Base-by-base conservation (phyloP, 1,139 yeast genomes). In the Saccharomycopsis hybrid region DNA sequence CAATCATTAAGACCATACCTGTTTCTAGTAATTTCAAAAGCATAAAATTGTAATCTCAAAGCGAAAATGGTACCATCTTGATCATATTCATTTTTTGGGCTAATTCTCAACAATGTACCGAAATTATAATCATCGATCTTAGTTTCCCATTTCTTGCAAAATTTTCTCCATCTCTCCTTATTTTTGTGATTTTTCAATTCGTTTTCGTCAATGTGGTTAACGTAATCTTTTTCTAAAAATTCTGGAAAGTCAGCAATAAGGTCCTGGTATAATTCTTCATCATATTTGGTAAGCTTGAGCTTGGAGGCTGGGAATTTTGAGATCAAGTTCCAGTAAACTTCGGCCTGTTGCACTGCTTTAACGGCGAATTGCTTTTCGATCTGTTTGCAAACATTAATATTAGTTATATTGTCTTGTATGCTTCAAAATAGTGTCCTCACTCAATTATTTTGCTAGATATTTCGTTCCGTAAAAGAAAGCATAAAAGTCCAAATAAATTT, bases 331-430 rank as follows among this genome's bases (percentile, higher is more conserved):
- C 96, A 92, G 76, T 92, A 94, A 2, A 96, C 83, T 65, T 87
- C 95, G 55, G 96, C 94, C 67, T 94, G 97, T 67, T 80, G 82
- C 30, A 94, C 98, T 5, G 97, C 98, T 70, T 87, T 89, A 56
- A 94, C 98, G 47, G 98, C 97, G 63, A 92, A 92, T 71, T 90
- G 97, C 76, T 80, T 86, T 69, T 90, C 97, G 62, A 92, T 87
- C 40, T 78, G n/a, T n/a, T n/a, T n/a, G n/a, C n/a, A n/a, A n/a
- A n/a, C n/a, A n/a, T n/a, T n/a, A n/a, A n/a, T n/a, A n/a, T n/a
- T n/a, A n/a, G n/a, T n/a, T n/a, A n/a, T n/a, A n/a, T n/a, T n/a
- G n/a, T n/a, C n/a, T n/a, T n/a, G n/a, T n/a, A n/a, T n/a, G n/a
- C n/a, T n/a, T n/a, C n/a, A n/a, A n/a, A n/a, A n/a, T n/a, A n/a